These are phyloP conservation scores for Fragilaria radians DNA, from an alignment of 108 stramenopile genomes.

Conservation along the genomic window DNA sequence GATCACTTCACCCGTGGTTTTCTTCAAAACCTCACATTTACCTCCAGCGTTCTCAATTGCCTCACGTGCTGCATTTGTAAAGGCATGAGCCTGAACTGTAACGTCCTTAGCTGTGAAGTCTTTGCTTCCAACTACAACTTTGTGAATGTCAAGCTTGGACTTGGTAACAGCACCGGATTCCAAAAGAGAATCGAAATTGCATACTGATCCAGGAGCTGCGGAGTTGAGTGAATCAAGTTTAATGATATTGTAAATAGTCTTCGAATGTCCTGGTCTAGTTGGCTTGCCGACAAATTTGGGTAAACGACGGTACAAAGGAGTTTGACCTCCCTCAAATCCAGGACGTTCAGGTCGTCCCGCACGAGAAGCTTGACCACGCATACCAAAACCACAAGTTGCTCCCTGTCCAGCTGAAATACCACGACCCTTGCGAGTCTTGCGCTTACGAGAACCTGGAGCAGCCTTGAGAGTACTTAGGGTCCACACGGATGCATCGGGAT, in stretches of 20 bases:
- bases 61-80: conserved; percentile 80
- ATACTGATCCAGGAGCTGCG: conserved; percentile 59
- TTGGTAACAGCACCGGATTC: conserved; percentile 73
- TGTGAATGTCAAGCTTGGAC: conserved; percentile 80
- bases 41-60: conserved; percentile 94
- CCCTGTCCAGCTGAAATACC: conserved; percentile 97
- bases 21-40: conserved; percentile 84
- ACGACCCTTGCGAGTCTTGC: conserved; percentile 88
- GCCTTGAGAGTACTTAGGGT: conserved; percentile 67
- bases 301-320: conserved; percentile 88
- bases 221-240: conserved; percentile 82
- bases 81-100: conserved; percentile 96
- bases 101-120: conserved; percentile 83
- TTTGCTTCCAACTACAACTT: conserved; percentile 82
- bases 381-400: conserved; percentile 94
- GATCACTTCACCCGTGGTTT: conserved; percentile 82
- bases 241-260: conserved; percentile 88
- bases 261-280: conserved; percentile 89
- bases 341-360: conserved; percentile 78
- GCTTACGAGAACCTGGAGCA: conserved; percentile 79
- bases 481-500: conserved; percentile 60
- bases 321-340: conserved; percentile 97
- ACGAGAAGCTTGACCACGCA: conserved; percentile 96
- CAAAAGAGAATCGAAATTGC: conserved; percentile 67
- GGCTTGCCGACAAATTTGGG: conserved; percentile 93